Conservation (phyloP, 148 eudicot species). For the Diospyros kaki region DNA sequence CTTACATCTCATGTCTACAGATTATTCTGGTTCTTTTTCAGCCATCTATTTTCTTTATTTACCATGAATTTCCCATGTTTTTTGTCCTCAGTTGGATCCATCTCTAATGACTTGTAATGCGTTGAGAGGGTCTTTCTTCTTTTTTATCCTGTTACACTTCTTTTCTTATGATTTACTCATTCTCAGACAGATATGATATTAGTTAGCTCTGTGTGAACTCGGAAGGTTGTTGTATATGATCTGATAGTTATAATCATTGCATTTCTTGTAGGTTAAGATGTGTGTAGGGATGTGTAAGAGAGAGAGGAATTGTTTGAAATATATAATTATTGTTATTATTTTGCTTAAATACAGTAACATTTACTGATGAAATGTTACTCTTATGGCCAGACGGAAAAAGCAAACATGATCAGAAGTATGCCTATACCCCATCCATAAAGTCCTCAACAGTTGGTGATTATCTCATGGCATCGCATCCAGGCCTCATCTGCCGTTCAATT, state of each 20-base stretch:
- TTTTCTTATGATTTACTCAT: background rate
- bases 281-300: too few relatives aligned
- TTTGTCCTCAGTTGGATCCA: background rate
- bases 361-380: background rate
- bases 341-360: background rate
- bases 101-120: too few relatives aligned
- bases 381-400: constrained; percentile 3
- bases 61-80: background rate
- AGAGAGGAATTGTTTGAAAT: too few relatives aligned
- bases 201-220: too few relatives aligned
- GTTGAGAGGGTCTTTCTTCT: too few relatives aligned
- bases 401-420: background rate
- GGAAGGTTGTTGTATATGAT: background rate
- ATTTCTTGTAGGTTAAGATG: too few relatives aligned
- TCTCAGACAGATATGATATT: background rate
- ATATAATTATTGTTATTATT: too few relatives aligned
- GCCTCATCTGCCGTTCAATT: constrained; percentile 6
- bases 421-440: background rate
- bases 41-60: background rate
- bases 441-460: background rate
- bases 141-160: too few relatives aligned
- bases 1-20: background rate
- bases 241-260: background rate
- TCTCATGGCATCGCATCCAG: constrained; percentile 7
- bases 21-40: background rate